phyloP scores from a whole-genome alignment of 768 basidiomycete species.

The Leccinum ochraceum region DNA sequence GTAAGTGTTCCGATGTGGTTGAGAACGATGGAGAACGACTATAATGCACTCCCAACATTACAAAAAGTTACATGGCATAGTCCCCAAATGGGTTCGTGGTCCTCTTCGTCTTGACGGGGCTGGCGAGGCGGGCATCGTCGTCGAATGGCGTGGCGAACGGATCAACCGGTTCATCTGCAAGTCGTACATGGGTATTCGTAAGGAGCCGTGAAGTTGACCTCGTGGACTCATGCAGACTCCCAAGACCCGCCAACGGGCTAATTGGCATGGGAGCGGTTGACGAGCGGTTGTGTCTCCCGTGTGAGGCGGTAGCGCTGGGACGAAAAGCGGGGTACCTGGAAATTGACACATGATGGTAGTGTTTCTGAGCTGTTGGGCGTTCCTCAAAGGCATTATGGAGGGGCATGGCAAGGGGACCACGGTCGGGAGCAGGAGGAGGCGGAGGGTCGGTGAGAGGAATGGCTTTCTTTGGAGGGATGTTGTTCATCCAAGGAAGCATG shows the following conservation, averaged over 20 bases:
- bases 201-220: constrained; percentile 46
- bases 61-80: constrained; percentile 31
- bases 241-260: constrained; percentile 16
- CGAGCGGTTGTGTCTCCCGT: constrained; percentile 24
- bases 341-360: constrained; percentile 17
- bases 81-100: constrained; percentile 54
- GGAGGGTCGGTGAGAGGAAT: constrained; percentile 39
- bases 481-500: constrained; percentile 27
- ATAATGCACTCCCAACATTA: neutral
- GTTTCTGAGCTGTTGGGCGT: constrained; percentile 16
- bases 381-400: constrained; percentile 44
- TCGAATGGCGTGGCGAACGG: constrained; percentile 83
- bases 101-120: constrained; percentile 40
- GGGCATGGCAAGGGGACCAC: constrained; percentile 38
- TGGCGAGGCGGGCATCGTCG: constrained; percentile 53
- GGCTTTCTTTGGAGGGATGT: constrained; percentile 24
- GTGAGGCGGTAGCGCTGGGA: constrained; percentile 9
- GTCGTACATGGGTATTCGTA: constrained; percentile 43
- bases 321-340: constrained; percentile 19
- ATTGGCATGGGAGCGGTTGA: constrained; percentile 20
- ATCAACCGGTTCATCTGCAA: constrained; percentile 36
- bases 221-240: constrained; percentile 23
- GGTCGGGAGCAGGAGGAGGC: constrained; percentile 32
- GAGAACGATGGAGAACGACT: neutral
- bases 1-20: constrained; percentile 8